Evolutionary conservation across 2,329 filamentous ascomycete species (phyloP), one percentile per base, ranked within the genome.

Genomic region (Apiospora sp.): DNA sequence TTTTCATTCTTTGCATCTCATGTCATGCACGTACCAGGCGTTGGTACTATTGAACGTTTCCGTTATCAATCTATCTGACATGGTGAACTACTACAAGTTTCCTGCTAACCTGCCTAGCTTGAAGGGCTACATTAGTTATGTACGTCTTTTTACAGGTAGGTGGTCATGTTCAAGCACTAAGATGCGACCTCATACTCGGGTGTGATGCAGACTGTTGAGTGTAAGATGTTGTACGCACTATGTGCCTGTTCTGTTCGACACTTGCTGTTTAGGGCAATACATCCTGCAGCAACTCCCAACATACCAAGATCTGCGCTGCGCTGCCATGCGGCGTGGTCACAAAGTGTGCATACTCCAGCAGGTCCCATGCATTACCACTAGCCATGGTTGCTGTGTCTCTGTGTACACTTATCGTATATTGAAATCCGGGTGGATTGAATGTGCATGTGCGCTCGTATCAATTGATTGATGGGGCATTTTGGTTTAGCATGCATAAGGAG

Each of bases 261-360:
- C 12, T 64, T 41, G 34, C 58, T 64, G 34, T 37, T 64, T 64
- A 41, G 41, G 34, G 58, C 34, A 64, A 64, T 34, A 64, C 10
- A 64, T 64, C 19, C 58, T 41, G 58, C 58, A 64, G 34, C 58
- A 58, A 34, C 54, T 58, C 54, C 14, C 27, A 58, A 58, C 54
- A 41, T 41, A 41, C 14, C 58, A 64, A 34, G 58, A 64, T 64
- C 58, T 41, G 58, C 58, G 58, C 58, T 64, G 58, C 54, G 27
- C 51, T 58, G 27, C 51, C 30, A 41, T 61, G 54, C 54, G 54
- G 54, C 30, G 58, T 64, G 22, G 41, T 64, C 58, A 64, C 58
- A 41, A 64, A 41, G 5, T 41, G 58, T 64, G 34, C 58, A 41
- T 64, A 34, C 58, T 14, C 34, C 34, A 64, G 58, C 58, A 64